Percentiles rank a stretch among this genome's conserved stretches.
phyloP scores from a whole-genome alignment of 495 filamentous ascomycete genomes.

The Apiosordaria backusii region DNA sequence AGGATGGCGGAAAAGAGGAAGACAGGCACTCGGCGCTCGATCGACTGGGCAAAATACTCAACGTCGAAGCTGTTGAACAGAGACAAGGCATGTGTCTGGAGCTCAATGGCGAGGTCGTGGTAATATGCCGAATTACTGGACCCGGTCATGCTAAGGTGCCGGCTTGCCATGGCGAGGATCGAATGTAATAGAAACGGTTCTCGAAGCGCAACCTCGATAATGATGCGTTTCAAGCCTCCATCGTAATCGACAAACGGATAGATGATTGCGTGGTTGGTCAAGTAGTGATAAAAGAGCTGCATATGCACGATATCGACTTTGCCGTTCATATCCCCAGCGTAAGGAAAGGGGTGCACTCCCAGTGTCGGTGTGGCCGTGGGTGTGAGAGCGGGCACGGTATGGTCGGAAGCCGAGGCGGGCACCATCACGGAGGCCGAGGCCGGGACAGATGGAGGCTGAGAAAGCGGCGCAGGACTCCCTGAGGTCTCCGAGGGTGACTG shows the following conservation, averaged over 20 bases:
- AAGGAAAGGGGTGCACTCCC: constrained; percentile 6
- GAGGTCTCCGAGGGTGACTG: constrained; percentile 1
- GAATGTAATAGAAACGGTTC: constrained; percentile 44
- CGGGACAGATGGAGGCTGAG: background rate
- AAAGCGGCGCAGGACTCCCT: background rate
- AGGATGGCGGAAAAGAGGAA: constrained; percentile 50
- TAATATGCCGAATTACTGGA: constrained; percentile 37
- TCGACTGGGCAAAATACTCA: constrained; percentile 14
- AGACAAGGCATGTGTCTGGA: constrained; percentile 47
- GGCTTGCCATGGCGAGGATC: constrained; percentile 43
- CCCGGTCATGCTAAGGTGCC: constrained; percentile 39
- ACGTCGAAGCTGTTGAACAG: constrained; percentile 43
- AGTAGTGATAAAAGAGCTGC: constrained; percentile 35
- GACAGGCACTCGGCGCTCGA: constrained; percentile 39
- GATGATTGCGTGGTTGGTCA: constrained; percentile 15
- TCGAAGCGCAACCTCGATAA: constrained; percentile 23
- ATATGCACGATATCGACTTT: constrained; percentile 33
- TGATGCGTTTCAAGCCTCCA: constrained; percentile 8
- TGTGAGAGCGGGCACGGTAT: background rate
- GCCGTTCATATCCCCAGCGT: constrained; percentile 10
- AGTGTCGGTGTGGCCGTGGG: constrained; percentile 1
- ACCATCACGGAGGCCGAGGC: constrained; percentile 9
- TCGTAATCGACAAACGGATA: constrained; percentile 10
- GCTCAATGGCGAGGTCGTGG: constrained; percentile 43
- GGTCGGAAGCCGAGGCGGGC: background rate